Conservation (phyloP, 2,329 filamentous ascomycete genomes). For the Trichophyton schoenleinii region DNA sequence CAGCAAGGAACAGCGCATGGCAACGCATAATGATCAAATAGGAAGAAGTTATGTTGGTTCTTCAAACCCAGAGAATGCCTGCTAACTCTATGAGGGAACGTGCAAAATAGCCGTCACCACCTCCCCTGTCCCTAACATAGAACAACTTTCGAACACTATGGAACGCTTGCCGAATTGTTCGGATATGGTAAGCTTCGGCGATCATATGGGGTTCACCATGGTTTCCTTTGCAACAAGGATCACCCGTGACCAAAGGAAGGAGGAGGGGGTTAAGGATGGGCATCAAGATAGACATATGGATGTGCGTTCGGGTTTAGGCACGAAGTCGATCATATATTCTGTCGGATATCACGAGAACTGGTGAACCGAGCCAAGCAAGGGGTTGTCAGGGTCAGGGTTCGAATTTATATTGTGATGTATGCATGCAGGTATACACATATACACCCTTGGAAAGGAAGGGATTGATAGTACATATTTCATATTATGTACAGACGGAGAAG, state of each 20-base stretch:
- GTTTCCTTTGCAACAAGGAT: background rate
- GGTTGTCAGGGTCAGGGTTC: background rate
- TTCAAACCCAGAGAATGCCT: no score
- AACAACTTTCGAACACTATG: background rate
- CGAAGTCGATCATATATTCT: background rate
- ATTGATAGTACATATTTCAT: background rate
- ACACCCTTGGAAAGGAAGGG: no score
- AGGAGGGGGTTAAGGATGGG: background rate
- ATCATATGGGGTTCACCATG: background rate
- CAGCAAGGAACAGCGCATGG: slow-evolving; percentile 1
- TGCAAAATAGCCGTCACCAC: background rate
- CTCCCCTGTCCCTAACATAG: background rate
- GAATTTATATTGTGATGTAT: background rate
- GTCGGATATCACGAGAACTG: slow-evolving; percentile 3
- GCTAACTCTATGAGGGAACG: background rate
- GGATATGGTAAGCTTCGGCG: background rate
- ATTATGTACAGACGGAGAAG: background rate
- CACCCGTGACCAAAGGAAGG: background rate
- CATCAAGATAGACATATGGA: background rate
- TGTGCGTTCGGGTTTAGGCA: background rate
- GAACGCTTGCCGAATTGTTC: background rate
- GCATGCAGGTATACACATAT: background rate
- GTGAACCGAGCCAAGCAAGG: slow-evolving; percentile 2
- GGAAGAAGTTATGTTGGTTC: no score
- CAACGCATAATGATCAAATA: background rate